Conservation (phyloP, 2,329 filamentous ascomycete genomes). For the Tothia fuscella region DNA sequence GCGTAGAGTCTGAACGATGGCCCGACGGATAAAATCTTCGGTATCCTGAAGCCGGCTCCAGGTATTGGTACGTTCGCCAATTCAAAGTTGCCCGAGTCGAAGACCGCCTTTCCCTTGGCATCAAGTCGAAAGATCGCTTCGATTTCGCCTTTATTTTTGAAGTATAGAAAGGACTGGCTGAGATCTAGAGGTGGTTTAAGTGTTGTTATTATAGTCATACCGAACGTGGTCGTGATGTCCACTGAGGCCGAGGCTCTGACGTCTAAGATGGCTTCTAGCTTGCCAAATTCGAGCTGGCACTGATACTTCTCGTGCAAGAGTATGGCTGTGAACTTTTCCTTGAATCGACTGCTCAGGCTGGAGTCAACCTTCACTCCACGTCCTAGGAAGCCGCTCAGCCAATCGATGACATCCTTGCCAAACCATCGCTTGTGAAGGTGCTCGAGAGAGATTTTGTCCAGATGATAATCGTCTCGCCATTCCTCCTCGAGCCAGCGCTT, state of each 20-base stretch:
- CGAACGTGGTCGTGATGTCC: constrained; percentile 18
- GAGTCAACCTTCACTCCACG: constrained; percentile 19
- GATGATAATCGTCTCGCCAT: constrained; percentile 25
- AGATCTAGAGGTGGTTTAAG: constrained; percentile 17
- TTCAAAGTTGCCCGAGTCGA: constrained; percentile 6
- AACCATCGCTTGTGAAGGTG: constrained; percentile 29
- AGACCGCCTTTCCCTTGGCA: constrained; percentile 14
- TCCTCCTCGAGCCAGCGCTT: constrained; percentile 29
- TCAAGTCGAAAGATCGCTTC: constrained; percentile 19
- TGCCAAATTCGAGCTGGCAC: constrained; percentile 11
- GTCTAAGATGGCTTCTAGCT: constrained; percentile 14
- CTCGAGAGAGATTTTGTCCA: constrained; percentile 15
- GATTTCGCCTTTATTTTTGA: constrained; percentile 18
- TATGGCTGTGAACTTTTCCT: constrained; percentile 17
- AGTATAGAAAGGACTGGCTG: constrained; percentile 17
- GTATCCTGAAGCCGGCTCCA: background rate
- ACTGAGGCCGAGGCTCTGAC: constrained; percentile 16
- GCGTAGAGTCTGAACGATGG: background rate
- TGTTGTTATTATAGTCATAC: constrained; percentile 19
- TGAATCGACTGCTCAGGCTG: constrained; percentile 16
- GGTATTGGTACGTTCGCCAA: background rate
- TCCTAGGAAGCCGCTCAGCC: constrained; percentile 18
- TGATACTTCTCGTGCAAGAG: constrained; percentile 16
- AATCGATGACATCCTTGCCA: constrained; percentile 20
- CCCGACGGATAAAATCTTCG: background rate